Conservation (phyloP, 345 rosid genomes). For the Hirschfeldia incana region DNA sequence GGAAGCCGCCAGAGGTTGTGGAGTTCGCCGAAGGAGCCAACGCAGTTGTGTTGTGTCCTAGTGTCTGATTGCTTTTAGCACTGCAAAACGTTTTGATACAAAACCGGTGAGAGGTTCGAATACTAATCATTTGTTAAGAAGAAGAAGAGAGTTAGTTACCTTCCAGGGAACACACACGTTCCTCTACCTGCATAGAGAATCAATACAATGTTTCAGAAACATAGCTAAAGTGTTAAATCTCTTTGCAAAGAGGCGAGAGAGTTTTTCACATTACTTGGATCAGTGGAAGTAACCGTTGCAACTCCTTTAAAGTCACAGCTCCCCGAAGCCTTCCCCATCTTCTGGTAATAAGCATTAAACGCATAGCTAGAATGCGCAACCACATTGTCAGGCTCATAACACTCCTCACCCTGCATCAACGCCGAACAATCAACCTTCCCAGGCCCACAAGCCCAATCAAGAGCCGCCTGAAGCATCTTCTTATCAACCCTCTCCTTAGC, state of each 20-base stretch:
- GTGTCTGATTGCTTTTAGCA: conserved; percentile 65
- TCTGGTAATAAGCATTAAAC: conserved; percentile 86
- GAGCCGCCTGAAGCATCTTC: conserved; percentile 94
- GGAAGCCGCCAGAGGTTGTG: conserved; percentile 54
- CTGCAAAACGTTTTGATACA: conserved; percentile 43
- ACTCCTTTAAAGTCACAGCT: conserved; percentile 96
- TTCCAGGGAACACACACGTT: conserved; percentile 71
- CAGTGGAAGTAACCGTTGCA: conserved; percentile 78
- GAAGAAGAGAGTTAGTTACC: conserved; percentile 44
- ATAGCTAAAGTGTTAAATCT: not conserved
- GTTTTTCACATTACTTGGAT: conserved; percentile 68
- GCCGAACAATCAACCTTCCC: conserved; percentile 90
- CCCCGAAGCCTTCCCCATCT: conserved; percentile 69
- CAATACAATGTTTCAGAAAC: conserved; percentile 25
- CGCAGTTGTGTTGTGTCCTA: conserved; percentile 61
- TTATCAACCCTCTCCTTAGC: conserved; percentile 69
- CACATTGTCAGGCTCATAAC: conserved; percentile 85
- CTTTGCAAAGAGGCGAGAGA: not conserved
- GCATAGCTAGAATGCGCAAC: conserved; percentile 80
- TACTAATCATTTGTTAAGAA: not conserved
- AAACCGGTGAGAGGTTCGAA: conserved; percentile 5
- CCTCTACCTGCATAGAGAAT: conserved; percentile 65
- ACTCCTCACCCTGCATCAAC: conserved; percentile 74
- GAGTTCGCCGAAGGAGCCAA: conserved; percentile 85
- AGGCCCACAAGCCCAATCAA: conserved; percentile 99